Evolutionary conservation across 2,329 filamentous ascomycete species (phyloP).

Genomic region (Akanthomyces uredinophilus): DNA sequence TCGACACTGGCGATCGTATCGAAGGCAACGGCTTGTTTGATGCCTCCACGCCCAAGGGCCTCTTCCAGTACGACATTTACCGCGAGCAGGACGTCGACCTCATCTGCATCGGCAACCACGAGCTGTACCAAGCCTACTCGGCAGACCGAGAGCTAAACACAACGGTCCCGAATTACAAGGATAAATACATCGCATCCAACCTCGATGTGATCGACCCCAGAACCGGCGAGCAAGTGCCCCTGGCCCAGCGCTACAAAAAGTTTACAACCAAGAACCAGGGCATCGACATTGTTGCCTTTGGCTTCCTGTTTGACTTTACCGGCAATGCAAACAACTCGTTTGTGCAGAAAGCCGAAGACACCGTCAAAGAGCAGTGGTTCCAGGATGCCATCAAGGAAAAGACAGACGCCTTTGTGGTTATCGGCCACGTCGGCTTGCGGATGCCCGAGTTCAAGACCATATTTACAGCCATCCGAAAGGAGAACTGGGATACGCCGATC

Average conservation of each 20-base stretch:
- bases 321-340: slow-evolving; percentile 87
- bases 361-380: slow-evolving; percentile 84
- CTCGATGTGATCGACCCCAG: slow-evolving; percentile 77
- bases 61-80: slow-evolving; percentile 84
- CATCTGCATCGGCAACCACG: slow-evolving; percentile 87
- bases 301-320: slow-evolving; percentile 91
- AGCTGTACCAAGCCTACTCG: slow-evolving; percentile 79
- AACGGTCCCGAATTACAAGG: slow-evolving; percentile 77
- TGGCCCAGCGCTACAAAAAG: slow-evolving; percentile 78
- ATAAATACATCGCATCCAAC: slow-evolving; percentile 84
- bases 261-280: slow-evolving; percentile 89
- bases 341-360: slow-evolving; percentile 73
- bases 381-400: slow-evolving; percentile 78
- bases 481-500: slow-evolving; percentile 77
- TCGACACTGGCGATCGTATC: slow-evolving; percentile 90
- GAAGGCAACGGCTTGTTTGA: slow-evolving; percentile 96
- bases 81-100: slow-evolving; percentile 78
- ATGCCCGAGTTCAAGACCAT: slow-evolving; percentile 75
- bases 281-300: slow-evolving; percentile 79
- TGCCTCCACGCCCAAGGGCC: slow-evolving; percentile 77
- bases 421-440: slow-evolving; percentile 77
- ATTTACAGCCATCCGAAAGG: slow-evolving; percentile 70
- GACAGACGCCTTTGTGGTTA: slow-evolving; percentile 79
- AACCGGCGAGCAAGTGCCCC: slow-evolving; percentile 65
- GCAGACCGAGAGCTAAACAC: slow-evolving; percentile 71